Percentiles rank a stretch among this genome's conserved stretches.
Evolutionary conservation across 345 rosid genomes (phyloP).

Genomic region (Hypericum androsaemum): DNA sequence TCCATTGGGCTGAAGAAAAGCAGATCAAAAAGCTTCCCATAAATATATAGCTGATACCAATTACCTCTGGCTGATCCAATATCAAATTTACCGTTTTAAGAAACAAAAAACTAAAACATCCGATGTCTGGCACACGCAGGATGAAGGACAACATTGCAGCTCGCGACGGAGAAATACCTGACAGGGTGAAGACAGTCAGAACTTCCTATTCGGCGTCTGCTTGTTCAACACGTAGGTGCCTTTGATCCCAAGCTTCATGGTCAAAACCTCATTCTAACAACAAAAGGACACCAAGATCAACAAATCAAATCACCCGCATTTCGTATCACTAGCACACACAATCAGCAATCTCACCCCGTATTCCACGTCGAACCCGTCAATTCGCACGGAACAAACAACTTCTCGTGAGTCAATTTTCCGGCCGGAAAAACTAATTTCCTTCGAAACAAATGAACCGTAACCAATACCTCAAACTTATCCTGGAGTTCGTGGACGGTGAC

Average conservation of each 20-base stretch:
- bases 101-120: too few species aligned
- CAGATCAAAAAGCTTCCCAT: too few species aligned
- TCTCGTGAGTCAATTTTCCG: too few species aligned
- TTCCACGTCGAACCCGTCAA: conserved; percentile 86
- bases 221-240: conserved; percentile 90
- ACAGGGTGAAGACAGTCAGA: conserved; percentile 87
- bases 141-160: not conserved
- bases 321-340: not conserved
- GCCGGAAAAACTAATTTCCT: not conserved
- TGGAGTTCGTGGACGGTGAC: conserved; percentile 59
- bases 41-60: too few species aligned
- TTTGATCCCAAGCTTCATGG: conserved; percentile 61
- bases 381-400: conserved; percentile 21
- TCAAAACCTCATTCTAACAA: conserved; percentile 80
- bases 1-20: too few species aligned
- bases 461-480: conserved; percentile 66
- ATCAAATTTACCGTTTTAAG: too few species aligned
- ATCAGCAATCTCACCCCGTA: conserved; percentile 57
- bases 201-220: conserved; percentile 84
- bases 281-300: conserved; percentile 2
- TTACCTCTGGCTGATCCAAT: too few species aligned
- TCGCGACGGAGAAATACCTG: conserved; percentile 35
- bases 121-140: not conserved
- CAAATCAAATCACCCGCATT: not conserved
- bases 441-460: not conserved